Base-by-base conservation (phyloP, 306 rosid genomes). In the Vicia villosa region DNA sequence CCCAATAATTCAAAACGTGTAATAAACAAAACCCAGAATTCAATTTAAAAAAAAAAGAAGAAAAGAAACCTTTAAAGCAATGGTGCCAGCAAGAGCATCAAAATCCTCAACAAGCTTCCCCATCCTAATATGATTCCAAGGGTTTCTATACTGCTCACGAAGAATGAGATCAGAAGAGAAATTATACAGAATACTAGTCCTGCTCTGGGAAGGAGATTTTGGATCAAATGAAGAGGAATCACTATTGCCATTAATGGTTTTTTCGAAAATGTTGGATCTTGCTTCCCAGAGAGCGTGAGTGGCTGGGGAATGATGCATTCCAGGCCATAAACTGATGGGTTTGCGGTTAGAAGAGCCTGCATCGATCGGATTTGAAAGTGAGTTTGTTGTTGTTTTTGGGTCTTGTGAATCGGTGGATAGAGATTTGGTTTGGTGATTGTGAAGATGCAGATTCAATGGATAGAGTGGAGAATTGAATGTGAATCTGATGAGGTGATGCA, bases 281-380 rank as follows among this genome's bases (percentile, higher is more conserved):
- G 96, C 97, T 76, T 91, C 93, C 97, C 97, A 91, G 0, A 91
- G 88, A 49, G 97, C 97, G 61, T 83, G 83, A 10, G 91, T 91
- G 8, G 86, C 96, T 5, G 96, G 96, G 6, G 97, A 88, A 66
- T 85, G 89, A 73, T 80, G 80, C 85, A 82, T 80, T 26, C 96
- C 97, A 0, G 93, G 97, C 93, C 96, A 86, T 36, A 86, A 68
- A 64, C 74, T 73, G 69, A 86, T 50, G 5, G 92, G 92, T 73
- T 86, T 91, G 24, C 90, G 76, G 74, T 86, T 86, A 1, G 93
- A 82, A 72, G 91, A 83, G 1, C 89, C 82, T 4, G 91, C 96
- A 72, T 91, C 96, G 47, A 91, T 88, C 4, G 66, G 54, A 50
- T 6, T 42, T 2, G 78, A 46, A n/a, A 4, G 17, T 6, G 70